Conservation (phyloP, 768 basidiomycete species). For the Boletellus ananiceps region DNA sequence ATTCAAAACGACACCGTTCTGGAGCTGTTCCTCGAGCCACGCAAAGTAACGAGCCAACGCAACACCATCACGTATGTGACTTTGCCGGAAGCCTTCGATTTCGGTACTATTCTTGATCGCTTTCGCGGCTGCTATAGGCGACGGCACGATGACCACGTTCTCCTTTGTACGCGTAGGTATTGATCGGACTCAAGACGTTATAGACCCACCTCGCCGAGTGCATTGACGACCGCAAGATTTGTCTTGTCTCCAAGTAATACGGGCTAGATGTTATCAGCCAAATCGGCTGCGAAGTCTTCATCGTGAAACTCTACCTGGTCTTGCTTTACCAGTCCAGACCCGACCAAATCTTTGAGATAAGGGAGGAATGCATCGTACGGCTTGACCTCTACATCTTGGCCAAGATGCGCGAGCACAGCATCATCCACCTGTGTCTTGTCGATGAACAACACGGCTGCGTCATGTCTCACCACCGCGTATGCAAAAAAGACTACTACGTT, state of each 20-base stretch:
- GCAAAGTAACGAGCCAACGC: constrained; percentile 88
- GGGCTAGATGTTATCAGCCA: constrained; percentile 40
- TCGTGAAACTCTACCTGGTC: constrained; percentile 25
- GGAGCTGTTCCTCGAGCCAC: constrained; percentile 87
- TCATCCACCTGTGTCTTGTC: constrained; percentile 45
- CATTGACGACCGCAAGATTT: constrained; percentile 76
- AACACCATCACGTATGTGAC: constrained; percentile 85
- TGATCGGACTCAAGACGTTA: neutral
- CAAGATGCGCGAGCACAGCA: constrained; percentile 45
- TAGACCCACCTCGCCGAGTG: constrained; percentile 58
- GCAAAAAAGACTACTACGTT: constrained; percentile 74
- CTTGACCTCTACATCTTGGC: constrained; percentile 53
- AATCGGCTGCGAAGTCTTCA: neutral
- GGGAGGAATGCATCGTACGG: constrained; percentile 68
- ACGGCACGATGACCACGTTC: constrained; percentile 56
- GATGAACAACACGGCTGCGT: constrained; percentile 63
- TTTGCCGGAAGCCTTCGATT: constrained; percentile 83
- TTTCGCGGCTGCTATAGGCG: constrained; percentile 77
- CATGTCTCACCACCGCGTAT: constrained; percentile 72
- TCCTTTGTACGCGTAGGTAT: constrained; percentile 35
- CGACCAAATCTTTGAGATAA: constrained; percentile 51
- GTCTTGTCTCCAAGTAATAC: constrained; percentile 74
- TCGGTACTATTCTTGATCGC: constrained; percentile 79
- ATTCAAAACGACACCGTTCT: constrained; percentile 53
- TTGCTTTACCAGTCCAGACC: constrained; percentile 31